Evolutionary conservation across 2,329 filamentous ascomycete species (phyloP).

Genomic region (Eutypa lata): DNA sequence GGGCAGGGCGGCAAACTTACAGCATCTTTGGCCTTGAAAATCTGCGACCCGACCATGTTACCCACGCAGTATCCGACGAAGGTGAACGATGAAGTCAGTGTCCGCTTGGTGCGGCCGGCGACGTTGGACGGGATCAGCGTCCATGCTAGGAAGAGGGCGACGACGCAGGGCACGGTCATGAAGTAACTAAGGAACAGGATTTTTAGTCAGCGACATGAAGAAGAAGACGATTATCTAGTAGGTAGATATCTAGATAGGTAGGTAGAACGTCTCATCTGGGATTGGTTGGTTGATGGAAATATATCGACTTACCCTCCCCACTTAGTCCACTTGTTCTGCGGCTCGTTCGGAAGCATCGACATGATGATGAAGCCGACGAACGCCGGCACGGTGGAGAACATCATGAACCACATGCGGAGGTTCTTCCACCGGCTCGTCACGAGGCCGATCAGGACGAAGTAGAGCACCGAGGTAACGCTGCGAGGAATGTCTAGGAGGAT

Average conservation of each 20-base stretch:
- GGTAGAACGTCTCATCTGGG: no score
- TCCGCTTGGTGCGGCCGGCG: conserved; percentile 44
- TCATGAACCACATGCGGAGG: conserved; percentile 35
- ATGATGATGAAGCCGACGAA: conserved; percentile 35
- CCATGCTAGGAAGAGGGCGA: conserved; percentile 32
- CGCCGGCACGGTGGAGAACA: conserved; percentile 31
- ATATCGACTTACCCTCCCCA: conserved; percentile 34
- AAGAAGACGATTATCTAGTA: no score
- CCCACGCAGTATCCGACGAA: conserved; percentile 46
- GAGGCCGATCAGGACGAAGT: conserved; percentile 32
- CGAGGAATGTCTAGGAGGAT: conserved; percentile 34
- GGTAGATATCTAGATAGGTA: no score
- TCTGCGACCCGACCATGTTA: conserved; percentile 45
- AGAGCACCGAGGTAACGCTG: conserved; percentile 30
- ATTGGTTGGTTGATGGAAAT: no score
- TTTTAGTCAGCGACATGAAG: background rate
- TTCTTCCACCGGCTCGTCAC: conserved; percentile 31
- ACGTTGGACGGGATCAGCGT: conserved; percentile 41
- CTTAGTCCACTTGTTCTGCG: conserved; percentile 33
- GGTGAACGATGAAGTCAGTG: conserved; percentile 41
- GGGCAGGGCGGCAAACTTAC: conserved; percentile 16
- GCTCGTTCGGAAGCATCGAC: conserved; percentile 31
- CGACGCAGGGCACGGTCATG: conserved; percentile 32
- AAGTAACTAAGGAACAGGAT: conserved; percentile 22
- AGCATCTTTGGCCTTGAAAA: conserved; percentile 40